Evolutionary conservation across 2,329 filamentous ascomycete species (phyloP).

Genomic region (Chaetomium strumarium): DNA sequence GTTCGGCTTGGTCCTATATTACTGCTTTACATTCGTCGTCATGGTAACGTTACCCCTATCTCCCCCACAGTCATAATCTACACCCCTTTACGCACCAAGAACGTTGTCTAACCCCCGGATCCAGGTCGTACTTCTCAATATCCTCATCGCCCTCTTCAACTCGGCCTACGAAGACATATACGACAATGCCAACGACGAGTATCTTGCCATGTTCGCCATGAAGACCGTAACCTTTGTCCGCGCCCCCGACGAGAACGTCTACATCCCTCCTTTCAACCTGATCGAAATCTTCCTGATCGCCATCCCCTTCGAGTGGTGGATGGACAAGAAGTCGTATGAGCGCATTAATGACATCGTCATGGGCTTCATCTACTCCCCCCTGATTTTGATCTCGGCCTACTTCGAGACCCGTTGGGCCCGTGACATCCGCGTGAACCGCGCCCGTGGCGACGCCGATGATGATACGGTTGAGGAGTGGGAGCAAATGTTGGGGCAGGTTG

Average conservation of each 20-base stretch:
- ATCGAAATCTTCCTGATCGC: constrained; percentile 78
- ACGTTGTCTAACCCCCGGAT: not conserved
- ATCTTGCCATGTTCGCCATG: constrained; percentile 84
- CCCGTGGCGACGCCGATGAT: constrained; percentile 80
- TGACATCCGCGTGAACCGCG: constrained; percentile 66
- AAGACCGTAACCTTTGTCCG: constrained; percentile 97
- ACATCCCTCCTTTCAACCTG: constrained; percentile 91
- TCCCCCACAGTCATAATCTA: no score
- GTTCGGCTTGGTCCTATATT: constrained; percentile 93
- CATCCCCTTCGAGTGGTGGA: constrained; percentile 91
- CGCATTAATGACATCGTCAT: constrained; percentile 84
- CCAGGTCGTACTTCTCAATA: constrained; percentile 74
- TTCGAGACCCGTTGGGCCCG: constrained; percentile 62
- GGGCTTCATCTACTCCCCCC: constrained; percentile 75
- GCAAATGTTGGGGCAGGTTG: constrained; percentile 63
- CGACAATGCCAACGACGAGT: constrained; percentile 90
- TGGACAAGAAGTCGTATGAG: constrained; percentile 67
- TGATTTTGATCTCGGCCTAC: constrained; percentile 72
- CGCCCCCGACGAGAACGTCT: constrained; percentile 96
- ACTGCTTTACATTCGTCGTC: constrained; percentile 94
- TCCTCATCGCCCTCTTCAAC: constrained; percentile 96
- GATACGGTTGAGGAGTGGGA: constrained; percentile 92
- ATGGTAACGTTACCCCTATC: constrained; percentile 55
- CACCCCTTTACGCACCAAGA: no score
- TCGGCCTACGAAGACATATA: constrained; percentile 94